These are phyloP conservation scores for Chrysoporthe deuterocubensis DNA, from an alignment of 2,329 filamentous ascomycete species.

Conservation along the genomic window DNA sequence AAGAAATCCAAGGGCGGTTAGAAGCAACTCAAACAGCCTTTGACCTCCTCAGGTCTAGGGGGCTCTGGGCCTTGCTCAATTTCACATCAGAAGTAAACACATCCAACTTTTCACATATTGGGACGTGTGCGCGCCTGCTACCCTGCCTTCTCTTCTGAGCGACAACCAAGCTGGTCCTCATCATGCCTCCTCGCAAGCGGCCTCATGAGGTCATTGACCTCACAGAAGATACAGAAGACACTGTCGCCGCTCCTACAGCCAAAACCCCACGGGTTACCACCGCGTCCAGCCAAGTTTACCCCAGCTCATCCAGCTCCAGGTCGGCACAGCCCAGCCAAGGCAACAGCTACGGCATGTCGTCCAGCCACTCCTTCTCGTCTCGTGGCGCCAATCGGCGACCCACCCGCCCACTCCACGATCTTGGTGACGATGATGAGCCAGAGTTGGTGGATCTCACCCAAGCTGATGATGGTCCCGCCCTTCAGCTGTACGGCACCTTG, in stretches of 20 bases:
- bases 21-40: too few species aligned
- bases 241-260: slow-evolving; percentile 27
- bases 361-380: not conserved
- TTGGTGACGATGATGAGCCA: slow-evolving; percentile 40
- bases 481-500: slow-evolving; percentile 54
- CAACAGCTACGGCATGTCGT: slow-evolving; percentile 6
- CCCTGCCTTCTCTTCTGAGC: not conserved
- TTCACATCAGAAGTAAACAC: not conserved
- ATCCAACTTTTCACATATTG: not conserved
- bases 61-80: not conserved
- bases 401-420: slow-evolving; percentile 2
- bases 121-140: not conserved
- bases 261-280: slow-evolving; percentile 32
- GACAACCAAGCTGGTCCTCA: not conserved
- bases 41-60: not conserved
- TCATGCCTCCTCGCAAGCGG: slow-evolving; percentile 42
- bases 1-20: not conserved
- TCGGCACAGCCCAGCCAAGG: slow-evolving; percentile 12
- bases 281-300: slow-evolving; percentile 26
- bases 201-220: slow-evolving; percentile 45
- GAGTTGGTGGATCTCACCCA: slow-evolving; percentile 51
- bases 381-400: slow-evolving; percentile 5
- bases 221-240: slow-evolving; percentile 45
- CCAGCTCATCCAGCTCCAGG: not conserved
- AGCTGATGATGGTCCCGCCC: slow-evolving; percentile 43